Percentiles rank a stretch among this genome's conserved stretches.
Conservation (phyloP, 2,329 filamentous ascomycete genomes). For the Xylariaceae sp. region DNA sequence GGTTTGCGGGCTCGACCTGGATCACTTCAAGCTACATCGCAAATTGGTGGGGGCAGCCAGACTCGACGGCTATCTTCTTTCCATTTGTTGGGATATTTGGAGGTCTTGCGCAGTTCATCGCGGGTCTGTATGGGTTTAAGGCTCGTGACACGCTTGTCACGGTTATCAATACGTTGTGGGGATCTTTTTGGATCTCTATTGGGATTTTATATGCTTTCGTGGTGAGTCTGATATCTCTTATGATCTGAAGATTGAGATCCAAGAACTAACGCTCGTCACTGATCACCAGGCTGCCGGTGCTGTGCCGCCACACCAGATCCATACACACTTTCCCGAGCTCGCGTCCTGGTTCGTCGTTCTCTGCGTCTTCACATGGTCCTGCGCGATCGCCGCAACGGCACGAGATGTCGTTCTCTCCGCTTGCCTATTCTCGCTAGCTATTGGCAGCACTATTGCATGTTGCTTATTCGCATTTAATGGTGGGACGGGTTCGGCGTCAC, state of each 20-base stretch:
- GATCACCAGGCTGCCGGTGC: constrained; percentile 9
- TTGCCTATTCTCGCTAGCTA: constrained; percentile 9
- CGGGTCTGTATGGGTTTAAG: constrained; percentile 21
- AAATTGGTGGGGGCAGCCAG: too few relatives aligned
- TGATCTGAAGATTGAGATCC: background rate
- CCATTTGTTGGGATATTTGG: constrained; percentile 28
- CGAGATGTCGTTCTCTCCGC: constrained; percentile 11
- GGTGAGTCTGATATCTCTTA: too few relatives aligned
- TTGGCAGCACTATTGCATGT: constrained; percentile 13
- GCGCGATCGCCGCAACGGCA: constrained; percentile 13
- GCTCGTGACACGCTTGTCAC: background rate
- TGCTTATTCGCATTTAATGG: constrained; percentile 14
- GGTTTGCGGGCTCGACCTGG: too few relatives aligned
- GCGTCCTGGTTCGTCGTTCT: constrained; percentile 14
- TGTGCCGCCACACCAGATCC: constrained; percentile 8
- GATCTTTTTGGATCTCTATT: too few relatives aligned
- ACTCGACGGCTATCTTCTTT: constrained; percentile 26
- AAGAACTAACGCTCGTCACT: background rate
- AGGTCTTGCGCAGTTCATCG: constrained; percentile 29
- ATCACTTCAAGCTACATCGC: too few relatives aligned
- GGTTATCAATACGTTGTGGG: too few relatives aligned
- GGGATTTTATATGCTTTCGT: too few relatives aligned
- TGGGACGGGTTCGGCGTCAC: constrained; percentile 8
- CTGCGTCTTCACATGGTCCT: constrained; percentile 15
- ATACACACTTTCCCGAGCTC: constrained; percentile 16